These are phyloP conservation scores for Houttuynia cordata DNA, from an alignment of 164 flowering plant genomes.

Conservation along the genomic window DNA sequence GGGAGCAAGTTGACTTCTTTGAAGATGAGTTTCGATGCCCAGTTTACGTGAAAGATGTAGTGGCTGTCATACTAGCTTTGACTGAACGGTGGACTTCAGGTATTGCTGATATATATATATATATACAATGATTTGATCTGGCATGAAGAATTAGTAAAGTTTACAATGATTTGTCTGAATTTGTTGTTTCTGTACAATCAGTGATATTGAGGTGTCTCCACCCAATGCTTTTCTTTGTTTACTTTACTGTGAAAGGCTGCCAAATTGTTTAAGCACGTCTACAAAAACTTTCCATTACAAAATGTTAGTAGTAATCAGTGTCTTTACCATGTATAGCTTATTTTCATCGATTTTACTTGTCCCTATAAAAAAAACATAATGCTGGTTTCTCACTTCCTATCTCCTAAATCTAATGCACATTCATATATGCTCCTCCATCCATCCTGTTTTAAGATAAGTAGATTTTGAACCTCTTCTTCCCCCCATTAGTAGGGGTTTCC, in stretches of 20 bases:
- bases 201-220: neutral
- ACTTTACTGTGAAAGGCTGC: neutral
- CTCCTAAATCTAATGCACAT: too few species aligned
- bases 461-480: too few species aligned
- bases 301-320: neutral
- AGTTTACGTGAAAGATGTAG: slow-evolving; percentile 78
- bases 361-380: too few species aligned
- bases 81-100: slow-evolving; percentile 56
- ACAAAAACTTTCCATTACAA: neutral
- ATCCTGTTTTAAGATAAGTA: too few species aligned
- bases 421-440: too few species aligned
- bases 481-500: too few species aligned
- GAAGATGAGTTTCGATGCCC: slow-evolving; percentile 88
- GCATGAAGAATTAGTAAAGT: too few species aligned
- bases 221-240: neutral
- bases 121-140: too few species aligned
- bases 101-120: slow-evolving; percentile 13
- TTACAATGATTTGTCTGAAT: neutral
- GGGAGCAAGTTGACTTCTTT: slow-evolving; percentile 54
- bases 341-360: too few species aligned
- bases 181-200: neutral
- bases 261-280: neutral
- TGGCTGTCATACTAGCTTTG: slow-evolving; percentile 38
- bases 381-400: too few species aligned
- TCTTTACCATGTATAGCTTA: too few species aligned